phyloP scores from a whole-genome alignment of 768 basidiomycete species.

The Cyclocybe cylindracea region DNA sequence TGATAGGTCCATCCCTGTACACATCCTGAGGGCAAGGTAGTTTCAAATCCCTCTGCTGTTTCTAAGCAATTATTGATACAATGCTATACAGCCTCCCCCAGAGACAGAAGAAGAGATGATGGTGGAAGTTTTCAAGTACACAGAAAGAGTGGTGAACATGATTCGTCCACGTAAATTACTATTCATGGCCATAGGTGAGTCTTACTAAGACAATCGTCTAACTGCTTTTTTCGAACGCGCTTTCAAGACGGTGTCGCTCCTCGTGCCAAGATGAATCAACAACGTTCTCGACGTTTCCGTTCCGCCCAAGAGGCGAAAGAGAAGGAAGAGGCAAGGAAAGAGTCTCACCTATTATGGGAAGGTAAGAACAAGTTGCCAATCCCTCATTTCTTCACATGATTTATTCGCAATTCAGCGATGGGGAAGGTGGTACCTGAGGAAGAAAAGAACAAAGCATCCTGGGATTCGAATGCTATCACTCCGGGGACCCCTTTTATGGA shows the following conservation, averaged over 20 bases:
- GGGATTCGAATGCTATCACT: constrained; percentile 99
- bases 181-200: constrained; percentile 96
- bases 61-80: not conserved
- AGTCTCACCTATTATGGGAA: constrained; percentile 86
- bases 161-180: constrained; percentile 90
- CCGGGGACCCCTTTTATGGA: constrained; percentile 99
- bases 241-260: constrained; percentile 90
- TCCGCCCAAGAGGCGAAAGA: constrained; percentile 94
- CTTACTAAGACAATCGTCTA: constrained; percentile 95
- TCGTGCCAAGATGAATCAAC: constrained; percentile 99
- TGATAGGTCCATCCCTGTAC: constrained; percentile 95
- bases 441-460: constrained; percentile 80
- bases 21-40: constrained; percentile 93
- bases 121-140: constrained; percentile 95
- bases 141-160: constrained; percentile 97
- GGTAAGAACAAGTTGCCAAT: constrained; percentile 43
- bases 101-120: constrained; percentile 99
- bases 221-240: constrained; percentile 16
- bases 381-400: not conserved
- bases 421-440: constrained; percentile 83
- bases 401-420: constrained; percentile 64
- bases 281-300: constrained; percentile 94
- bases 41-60: constrained; percentile 12
- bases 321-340: constrained; percentile 84
- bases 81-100: constrained; percentile 72